A percentile compares a stretch with the other conserved stretches of the same genome.
Conservation (phyloP, 2,329 filamentous ascomycete genomes). For the Rhytidhysteron rufulum region DNA sequence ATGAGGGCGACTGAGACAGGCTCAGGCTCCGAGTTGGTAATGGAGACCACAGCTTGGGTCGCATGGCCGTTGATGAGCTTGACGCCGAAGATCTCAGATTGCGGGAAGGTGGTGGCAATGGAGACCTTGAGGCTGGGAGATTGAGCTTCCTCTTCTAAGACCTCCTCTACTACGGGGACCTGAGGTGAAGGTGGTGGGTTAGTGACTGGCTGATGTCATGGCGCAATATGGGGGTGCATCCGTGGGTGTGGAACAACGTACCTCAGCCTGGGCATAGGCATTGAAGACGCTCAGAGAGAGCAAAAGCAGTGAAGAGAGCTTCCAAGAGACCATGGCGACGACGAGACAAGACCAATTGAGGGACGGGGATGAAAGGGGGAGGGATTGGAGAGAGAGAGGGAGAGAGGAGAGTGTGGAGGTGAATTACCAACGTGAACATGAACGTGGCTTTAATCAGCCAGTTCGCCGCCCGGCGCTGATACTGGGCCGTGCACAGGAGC, state of each 20-base stretch:
- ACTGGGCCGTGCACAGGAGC: too few relatives aligned
- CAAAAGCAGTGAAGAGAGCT: constrained; percentile 67
- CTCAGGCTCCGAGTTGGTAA: constrained; percentile 77
- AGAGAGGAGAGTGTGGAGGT: constrained; percentile 4
- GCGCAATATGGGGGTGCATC: constrained; percentile 16
- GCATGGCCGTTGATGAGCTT: constrained; percentile 92
- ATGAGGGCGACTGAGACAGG: constrained; percentile 74
- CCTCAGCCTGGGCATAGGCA: constrained; percentile 59
- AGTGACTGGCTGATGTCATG: constrained; percentile 27
- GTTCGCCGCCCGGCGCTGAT: too few relatives aligned
- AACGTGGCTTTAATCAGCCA: constrained; percentile 6
- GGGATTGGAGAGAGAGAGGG: constrained; percentile 1
- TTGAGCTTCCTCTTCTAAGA: constrained; percentile 63
- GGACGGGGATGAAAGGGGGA: constrained; percentile 5
- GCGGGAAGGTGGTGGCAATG: constrained; percentile 57
- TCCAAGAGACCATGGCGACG: constrained; percentile 66
- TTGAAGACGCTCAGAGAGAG: constrained; percentile 66
- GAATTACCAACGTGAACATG: not conserved
- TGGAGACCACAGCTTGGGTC: constrained; percentile 75
- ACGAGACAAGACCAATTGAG: constrained; percentile 1
- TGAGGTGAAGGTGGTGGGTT: constrained; percentile 15
- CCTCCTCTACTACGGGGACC: constrained; percentile 28
- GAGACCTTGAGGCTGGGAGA: constrained; percentile 56
- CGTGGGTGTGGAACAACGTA: constrained; percentile 41
- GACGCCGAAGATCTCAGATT: constrained; percentile 81